Evolutionary conservation across 305 asterid genomes (phyloP).

Genomic region (Plantago coronopus): DNA sequence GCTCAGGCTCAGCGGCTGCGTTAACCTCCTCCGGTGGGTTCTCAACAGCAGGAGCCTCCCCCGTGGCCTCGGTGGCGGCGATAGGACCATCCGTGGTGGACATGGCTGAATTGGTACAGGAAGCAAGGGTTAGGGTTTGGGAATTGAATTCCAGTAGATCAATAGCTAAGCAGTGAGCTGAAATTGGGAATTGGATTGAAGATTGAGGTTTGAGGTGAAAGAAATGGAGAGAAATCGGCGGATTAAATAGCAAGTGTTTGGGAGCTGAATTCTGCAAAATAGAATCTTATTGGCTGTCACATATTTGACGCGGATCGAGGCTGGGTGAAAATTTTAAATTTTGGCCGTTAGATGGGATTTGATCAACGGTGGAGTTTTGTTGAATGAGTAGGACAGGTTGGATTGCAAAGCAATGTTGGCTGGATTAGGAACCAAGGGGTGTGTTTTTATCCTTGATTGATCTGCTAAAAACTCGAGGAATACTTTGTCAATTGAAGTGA

Average conservation of each 20-base stretch:
- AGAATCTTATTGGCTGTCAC: conserved; percentile 53
- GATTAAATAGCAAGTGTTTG: conserved; percentile 49
- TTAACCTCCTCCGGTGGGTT: conserved; percentile 38
- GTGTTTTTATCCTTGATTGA: conserved; percentile 77
- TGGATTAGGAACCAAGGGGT: conserved; percentile 30
- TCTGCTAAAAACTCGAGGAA: conserved; percentile 34
- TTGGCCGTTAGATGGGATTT: conserved; percentile 45
- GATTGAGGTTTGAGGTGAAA: conserved; percentile 25
- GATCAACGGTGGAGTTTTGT: conserved; percentile 46
- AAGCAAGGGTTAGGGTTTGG: conserved; percentile 30
- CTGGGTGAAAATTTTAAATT: conserved; percentile 38
- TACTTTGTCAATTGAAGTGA: conserved; percentile 22
- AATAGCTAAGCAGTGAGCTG: conserved; percentile 5
- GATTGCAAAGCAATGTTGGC: conserved; percentile 30
- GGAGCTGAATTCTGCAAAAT: conserved; percentile 29
- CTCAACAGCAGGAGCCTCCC: conserved; percentile 26
- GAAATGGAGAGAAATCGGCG: conserved; percentile 25
- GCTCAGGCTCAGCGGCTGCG: conserved; percentile 28
- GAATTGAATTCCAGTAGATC: conserved; percentile 21
- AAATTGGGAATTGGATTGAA: background rate
- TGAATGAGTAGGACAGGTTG: conserved; percentile 28
- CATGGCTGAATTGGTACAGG: conserved; percentile 22
- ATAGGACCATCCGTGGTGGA: conserved; percentile 53
- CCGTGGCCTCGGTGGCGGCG: conserved; percentile 25
- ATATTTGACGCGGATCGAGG: conserved; percentile 56